Evolutionary conservation across 2,329 filamentous ascomycete genomes (phyloP), one percentile per base, ranked within the genome.

Genomic region (Trichoderma atrobrunneum): DNA sequence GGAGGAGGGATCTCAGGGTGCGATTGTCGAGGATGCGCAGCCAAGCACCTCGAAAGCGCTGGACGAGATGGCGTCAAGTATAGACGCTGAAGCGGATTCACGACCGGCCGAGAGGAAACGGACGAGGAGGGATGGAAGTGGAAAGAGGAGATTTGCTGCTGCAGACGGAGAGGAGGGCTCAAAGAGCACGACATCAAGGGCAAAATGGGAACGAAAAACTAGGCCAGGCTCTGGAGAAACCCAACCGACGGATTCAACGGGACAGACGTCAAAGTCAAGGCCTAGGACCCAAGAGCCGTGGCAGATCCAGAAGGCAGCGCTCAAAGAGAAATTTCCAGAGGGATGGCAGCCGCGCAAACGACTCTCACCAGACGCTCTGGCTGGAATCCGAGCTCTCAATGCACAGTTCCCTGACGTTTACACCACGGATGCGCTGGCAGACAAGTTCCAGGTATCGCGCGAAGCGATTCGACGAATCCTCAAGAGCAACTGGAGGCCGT

Each of bases 401-500:
- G 84, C 87, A 30, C 90, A 94, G 76, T 91, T 94, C 74, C 94
- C 95, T 0, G 87, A 92, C 3, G 86, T 87, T 72, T 98, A 94
- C 83, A 92, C 91, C 5, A 97, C 92, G 0, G 81, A 87, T 18
- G 87, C 89, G 39, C 89, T 98, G 16, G 89, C 95, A 0, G 79
- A 90, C 1, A 89, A 94, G 76, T 99, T 98, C 82, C 87, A 94
- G 80, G 86, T 98, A n/a, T 94, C 94, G 0, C 86, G 93, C 3
- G 96, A 99, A 80, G 93, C 91, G 1, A 93, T 98, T 72, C 90
- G 95, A 12, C 89, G 96, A 43, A 97, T 99, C 67, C 84, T 99
- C 74, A 93, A 89, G 83, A 89, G 88, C 80, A 94, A 93, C 73
- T 96, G 93, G 91, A 82, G 82, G 76, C 90, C 93, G 4, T 84